Evolutionary conservation across 352 stramenopile genomes (phyloP).

Genomic region (Phytophthora foliorum): DNA sequence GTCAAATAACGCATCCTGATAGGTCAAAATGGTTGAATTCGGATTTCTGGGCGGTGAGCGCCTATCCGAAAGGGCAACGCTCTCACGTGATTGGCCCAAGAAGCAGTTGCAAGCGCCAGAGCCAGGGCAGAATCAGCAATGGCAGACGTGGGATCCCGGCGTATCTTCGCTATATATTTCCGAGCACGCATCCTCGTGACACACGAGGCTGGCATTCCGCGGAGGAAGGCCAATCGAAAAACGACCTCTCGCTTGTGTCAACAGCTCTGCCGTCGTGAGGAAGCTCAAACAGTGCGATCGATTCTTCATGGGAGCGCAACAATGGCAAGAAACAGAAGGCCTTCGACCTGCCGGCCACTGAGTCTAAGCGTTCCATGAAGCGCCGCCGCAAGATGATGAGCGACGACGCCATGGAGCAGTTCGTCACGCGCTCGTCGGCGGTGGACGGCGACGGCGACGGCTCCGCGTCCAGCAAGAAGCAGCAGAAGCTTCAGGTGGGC

Average conservation of each 20-base stretch:
- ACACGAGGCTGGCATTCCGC: background rate
- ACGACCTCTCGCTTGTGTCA: no score
- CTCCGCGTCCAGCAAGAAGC: conserved; percentile 39
- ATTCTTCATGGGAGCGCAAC: conserved; percentile 86
- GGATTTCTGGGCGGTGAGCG: background rate
- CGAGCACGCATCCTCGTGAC: background rate
- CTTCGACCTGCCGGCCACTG: conserved; percentile 71
- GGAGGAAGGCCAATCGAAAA: no score
- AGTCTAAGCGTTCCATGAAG: conserved; percentile 87
- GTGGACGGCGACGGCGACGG: conserved; percentile 44
- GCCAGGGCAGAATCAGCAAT: background rate
- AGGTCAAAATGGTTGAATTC: background rate
- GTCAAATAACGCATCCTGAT: conserved; percentile 1
- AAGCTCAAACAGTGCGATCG: conserved; percentile 90
- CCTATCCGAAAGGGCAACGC: background rate
- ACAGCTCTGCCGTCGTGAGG: conserved; percentile 48
- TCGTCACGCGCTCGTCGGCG: conserved; percentile 60
- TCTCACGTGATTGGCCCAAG: conserved; percentile 2
- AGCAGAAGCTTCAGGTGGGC: conserved; percentile 60
- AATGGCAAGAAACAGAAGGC: conserved; percentile 77
- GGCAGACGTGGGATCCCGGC: background rate
- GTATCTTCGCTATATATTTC: conserved; percentile 1
- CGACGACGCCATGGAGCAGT: conserved; percentile 72
- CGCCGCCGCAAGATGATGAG: conserved; percentile 71
- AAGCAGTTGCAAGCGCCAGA: background rate